phyloP scores from a whole-genome alignment of 192 early-diverging fungal genomes.

The Mortierella hygrophila region DNA sequence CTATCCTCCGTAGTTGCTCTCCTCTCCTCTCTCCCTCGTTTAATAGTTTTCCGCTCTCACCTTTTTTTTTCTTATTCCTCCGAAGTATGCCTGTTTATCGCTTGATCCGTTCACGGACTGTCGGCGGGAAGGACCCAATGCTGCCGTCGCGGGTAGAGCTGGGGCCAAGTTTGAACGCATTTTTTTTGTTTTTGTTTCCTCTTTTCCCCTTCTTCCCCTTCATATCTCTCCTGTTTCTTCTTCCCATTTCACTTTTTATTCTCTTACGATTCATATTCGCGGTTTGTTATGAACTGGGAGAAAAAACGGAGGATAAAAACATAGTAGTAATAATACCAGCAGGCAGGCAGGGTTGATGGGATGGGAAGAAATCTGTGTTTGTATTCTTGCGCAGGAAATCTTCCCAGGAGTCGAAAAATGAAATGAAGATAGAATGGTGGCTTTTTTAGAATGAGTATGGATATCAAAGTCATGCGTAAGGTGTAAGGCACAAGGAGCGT shows the following conservation, averaged over 20 bases:
- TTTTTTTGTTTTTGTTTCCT: slow-evolving; percentile 1
- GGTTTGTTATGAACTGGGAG: slow-evolving; percentile 7
- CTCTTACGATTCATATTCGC: neutral
- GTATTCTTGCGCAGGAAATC: neutral
- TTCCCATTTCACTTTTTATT: neutral
- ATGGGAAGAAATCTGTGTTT: neutral
- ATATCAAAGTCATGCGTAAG: too few species aligned
- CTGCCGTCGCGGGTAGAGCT: slow-evolving; percentile 31
- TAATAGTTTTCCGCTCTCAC: neutral
- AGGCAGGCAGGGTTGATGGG: neutral
- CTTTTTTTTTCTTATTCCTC: neutral
- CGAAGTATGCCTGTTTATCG: neutral
- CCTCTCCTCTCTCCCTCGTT: neutral
- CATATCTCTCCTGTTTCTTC: neutral
- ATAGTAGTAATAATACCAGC: neutral
- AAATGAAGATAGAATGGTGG: too few species aligned
- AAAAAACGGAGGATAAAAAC: slow-evolving; percentile 6
- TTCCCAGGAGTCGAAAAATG: neutral
- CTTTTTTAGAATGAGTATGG: too few species aligned
- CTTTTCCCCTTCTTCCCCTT: neutral
- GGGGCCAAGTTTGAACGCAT: slow-evolving; percentile 38
- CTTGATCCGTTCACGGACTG: slow-evolving; percentile 6
- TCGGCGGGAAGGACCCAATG: slow-evolving; percentile 6
- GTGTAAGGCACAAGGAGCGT: too few species aligned
- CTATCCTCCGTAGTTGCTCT: neutral